These are phyloP conservation scores for Tetracladium marchalianum DNA, from an alignment of 495 filamentous ascomycete genomes.

Conservation along the genomic window DNA sequence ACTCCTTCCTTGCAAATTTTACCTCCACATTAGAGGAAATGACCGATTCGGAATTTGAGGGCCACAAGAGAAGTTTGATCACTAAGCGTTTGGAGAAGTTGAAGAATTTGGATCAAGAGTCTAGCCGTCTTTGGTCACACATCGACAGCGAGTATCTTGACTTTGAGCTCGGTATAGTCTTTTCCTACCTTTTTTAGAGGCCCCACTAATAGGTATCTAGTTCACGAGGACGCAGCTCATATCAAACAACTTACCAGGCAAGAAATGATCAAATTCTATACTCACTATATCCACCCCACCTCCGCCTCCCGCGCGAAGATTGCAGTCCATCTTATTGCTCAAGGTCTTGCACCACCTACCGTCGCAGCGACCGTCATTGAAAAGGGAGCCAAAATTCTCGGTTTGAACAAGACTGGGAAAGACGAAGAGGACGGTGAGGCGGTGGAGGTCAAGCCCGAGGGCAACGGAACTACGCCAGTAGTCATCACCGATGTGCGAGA, in stretches of 20 bases:
- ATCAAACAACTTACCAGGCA: constrained; percentile 66
- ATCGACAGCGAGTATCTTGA: constrained; percentile 82
- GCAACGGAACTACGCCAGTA: constrained; percentile 33
- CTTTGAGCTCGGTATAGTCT: constrained; percentile 66
- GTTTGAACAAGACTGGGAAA: constrained; percentile 24
- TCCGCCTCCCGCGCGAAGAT: constrained; percentile 71
- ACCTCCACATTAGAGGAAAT: constrained; percentile 59
- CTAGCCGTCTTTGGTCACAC: constrained; percentile 69
- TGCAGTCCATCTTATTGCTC: constrained; percentile 73
- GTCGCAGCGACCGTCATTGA: constrained; percentile 20
- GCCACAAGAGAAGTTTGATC: constrained; percentile 81
- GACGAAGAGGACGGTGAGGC: constrained; percentile 31
- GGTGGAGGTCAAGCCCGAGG: constrained; percentile 18
- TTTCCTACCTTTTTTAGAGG: neutral
- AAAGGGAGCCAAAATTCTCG: constrained; percentile 31
- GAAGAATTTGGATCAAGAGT: constrained; percentile 87
- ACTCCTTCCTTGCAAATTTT: constrained; percentile 65
- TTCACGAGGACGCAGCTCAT: constrained; percentile 64
- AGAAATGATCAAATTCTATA: constrained; percentile 73
- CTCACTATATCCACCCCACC: constrained; percentile 61
- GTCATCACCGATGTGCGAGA: constrained; percentile 63
- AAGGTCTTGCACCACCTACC: constrained; percentile 22
- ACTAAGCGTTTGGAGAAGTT: constrained; percentile 83
- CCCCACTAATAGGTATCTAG: constrained; percentile 28
- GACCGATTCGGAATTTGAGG: constrained; percentile 78